Conservation (phyloP, 2,329 filamentous ascomycete genomes). For the Aspergillus texensis region DNA sequence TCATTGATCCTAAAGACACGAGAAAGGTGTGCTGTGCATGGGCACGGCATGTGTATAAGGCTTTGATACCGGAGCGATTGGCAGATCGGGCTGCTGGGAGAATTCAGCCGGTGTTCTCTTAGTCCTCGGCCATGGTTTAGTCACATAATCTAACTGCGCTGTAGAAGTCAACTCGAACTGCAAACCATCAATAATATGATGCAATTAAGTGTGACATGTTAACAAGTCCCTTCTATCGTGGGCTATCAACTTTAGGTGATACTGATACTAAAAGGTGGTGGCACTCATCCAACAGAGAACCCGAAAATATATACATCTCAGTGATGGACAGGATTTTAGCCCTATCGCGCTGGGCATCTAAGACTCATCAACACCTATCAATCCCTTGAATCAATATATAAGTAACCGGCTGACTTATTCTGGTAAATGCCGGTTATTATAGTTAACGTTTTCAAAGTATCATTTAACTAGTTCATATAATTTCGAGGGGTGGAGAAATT, state of each 20-base stretch:
- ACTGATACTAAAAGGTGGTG: too few species aligned
- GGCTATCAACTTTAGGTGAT: too few species aligned
- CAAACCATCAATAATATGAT: not conserved
- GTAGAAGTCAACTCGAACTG: not conserved
- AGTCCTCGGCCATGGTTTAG: conserved; percentile 28
- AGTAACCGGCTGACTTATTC: not conserved
- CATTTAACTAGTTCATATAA: not conserved
- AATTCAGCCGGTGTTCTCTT: conserved; percentile 51
- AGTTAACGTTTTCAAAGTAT: not conserved
- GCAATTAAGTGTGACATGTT: not conserved
- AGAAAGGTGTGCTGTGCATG: conserved; percentile 59
- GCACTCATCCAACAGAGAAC: not conserved
- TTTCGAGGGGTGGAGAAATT: not conserved
- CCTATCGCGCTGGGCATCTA: not conserved
- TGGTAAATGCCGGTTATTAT: not conserved
- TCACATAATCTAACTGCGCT: not conserved
- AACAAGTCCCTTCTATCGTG: not conserved
- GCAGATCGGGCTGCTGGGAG: conserved; percentile 44
- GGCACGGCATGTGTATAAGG: conserved; percentile 58
- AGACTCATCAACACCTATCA: not conserved
- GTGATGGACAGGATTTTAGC: not conserved
- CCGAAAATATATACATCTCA: not conserved
- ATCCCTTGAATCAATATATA: not conserved
- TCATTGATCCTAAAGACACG: conserved; percentile 65
- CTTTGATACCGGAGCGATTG: conserved; percentile 54